Evolutionary conservation across 2,329 filamentous ascomycete genomes (phyloP).

Genomic region (Cercospora citrullina): DNA sequence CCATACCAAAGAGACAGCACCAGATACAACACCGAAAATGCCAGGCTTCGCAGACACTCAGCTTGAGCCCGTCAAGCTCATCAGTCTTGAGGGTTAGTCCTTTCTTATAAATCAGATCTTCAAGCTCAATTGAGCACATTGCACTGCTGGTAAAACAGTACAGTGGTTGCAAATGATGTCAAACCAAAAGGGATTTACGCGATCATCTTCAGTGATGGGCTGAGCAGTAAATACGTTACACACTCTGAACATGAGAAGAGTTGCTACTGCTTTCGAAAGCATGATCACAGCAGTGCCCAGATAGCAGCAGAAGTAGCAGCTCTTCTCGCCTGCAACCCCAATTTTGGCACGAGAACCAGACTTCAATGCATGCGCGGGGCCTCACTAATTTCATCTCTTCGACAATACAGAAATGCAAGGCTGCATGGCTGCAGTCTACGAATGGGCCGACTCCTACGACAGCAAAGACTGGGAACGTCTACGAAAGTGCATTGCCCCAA

Average conservation of each 20-base stretch:
- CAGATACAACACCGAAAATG: slow-evolving; percentile 12
- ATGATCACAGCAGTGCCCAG: not conserved
- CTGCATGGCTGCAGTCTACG: slow-evolving; percentile 51
- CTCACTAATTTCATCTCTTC: not conserved
- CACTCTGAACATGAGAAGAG: slow-evolving; percentile 7
- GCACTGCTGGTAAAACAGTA: not conserved
- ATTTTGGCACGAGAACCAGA: not conserved
- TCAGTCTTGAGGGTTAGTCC: slow-evolving; percentile 39
- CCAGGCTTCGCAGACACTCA: slow-evolving; percentile 28
- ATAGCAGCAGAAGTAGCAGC: not conserved
- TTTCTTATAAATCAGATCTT: not conserved
- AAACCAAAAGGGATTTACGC: slow-evolving; percentile 13
- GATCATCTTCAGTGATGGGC: slow-evolving; percentile 1
- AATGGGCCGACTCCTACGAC: slow-evolving; percentile 68
- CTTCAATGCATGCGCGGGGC: not conserved
- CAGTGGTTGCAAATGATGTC: slow-evolving; percentile 4
- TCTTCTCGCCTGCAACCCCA: not conserved
- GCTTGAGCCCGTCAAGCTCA: slow-evolving; percentile 39
- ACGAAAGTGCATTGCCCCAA: slow-evolving; percentile 62
- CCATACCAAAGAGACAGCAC: not conserved
- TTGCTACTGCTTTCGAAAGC: not conserved
- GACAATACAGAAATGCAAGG: slow-evolving; percentile 39
- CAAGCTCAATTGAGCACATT: not conserved
- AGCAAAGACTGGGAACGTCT: slow-evolving; percentile 65
- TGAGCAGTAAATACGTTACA: slow-evolving; percentile 1